These are phyloP conservation scores for Stephanodiscus triporus DNA, from an alignment of 108 stramenopile genomes.

Conservation along the genomic window DNA sequence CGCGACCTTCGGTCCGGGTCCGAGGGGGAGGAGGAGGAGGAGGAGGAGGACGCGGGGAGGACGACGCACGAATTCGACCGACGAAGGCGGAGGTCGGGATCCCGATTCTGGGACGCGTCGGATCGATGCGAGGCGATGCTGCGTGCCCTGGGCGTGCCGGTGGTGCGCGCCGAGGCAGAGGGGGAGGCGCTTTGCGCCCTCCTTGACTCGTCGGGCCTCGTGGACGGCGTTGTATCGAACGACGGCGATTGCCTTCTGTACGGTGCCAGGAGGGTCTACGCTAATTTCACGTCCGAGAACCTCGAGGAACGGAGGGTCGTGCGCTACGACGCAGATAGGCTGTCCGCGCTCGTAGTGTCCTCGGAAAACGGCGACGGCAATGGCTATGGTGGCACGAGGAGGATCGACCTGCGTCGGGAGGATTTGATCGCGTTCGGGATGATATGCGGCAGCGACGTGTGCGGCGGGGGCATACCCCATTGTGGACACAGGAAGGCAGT, in stretches of 20 bases:
- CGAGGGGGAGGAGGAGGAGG: too few relatives aligned
- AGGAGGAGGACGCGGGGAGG: too few relatives aligned
- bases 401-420: constrained; percentile 53
- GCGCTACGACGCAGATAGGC: constrained; percentile 60
- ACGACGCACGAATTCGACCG: too few relatives aligned
- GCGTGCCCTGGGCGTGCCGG: constrained; percentile 82
- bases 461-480: constrained; percentile 66
- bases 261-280: constrained; percentile 89
- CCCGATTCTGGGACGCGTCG: constrained; percentile 77
- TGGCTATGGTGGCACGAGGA: constrained; percentile 13
- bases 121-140: constrained; percentile 73
- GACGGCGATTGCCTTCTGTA: constrained; percentile 96
- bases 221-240: constrained; percentile 95
- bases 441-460: constrained; percentile 78
- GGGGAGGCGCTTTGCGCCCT: constrained; percentile 96
- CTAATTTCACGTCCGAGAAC: constrained; percentile 89
- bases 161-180: constrained; percentile 90
- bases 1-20: constrained; percentile 20
- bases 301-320: constrained; percentile 62
- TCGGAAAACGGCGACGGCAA: constrained; percentile 1
- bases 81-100: constrained; percentile 50
- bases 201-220: constrained; percentile 75
- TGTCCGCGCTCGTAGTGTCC: constrained; percentile 25
- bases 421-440: constrained; percentile 83
- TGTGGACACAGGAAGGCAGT: constrained; percentile 79